A percentile compares a stretch with the other conserved stretches of the same genome.
Evolutionary conservation across 2,329 filamentous ascomycete genomes (phyloP).

Genomic region (Chlorencoelia australis): DNA sequence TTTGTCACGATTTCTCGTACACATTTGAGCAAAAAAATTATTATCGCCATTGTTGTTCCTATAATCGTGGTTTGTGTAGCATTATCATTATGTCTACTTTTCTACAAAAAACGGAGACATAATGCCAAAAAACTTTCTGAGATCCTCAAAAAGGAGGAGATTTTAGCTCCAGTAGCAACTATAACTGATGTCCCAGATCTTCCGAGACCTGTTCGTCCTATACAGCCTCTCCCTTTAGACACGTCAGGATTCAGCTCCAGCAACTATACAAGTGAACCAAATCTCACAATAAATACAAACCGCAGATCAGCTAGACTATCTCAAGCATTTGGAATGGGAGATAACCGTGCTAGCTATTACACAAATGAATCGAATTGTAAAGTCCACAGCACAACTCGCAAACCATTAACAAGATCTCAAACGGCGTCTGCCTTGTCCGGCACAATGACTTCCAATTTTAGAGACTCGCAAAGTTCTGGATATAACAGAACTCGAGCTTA

Average conservation of each 20-base stretch:
- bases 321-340: slow-evolving; percentile 3
- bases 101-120: slow-evolving; percentile 12
- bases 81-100: slow-evolving; percentile 15
- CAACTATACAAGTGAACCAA: slow-evolving; percentile 2
- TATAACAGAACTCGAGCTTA: slow-evolving; percentile 14
- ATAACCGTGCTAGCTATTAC: slow-evolving; percentile 4
- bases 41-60: slow-evolving; percentile 20
- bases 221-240: slow-evolving; percentile 15
- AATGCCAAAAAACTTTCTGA: slow-evolving; percentile 5
- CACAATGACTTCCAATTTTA: slow-evolving; percentile 7
- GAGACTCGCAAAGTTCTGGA: slow-evolving; percentile 7
- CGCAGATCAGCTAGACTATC: slow-evolving; percentile 4
- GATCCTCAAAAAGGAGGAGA: slow-evolving; percentile 14
- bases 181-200: slow-evolving; percentile 11
- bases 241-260: slow-evolving; percentile 16
- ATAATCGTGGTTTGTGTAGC: slow-evolving; percentile 11
- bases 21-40: slow-evolving; percentile 10
- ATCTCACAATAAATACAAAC: not conserved
- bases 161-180: slow-evolving; percentile 16
- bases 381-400: not conserved
- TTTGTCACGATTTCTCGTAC: not conserved
- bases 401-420: slow-evolving; percentile 6
- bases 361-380: slow-evolving; percentile 2
- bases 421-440: slow-evolving; percentile 9
- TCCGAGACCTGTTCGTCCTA: slow-evolving; percentile 10